Base-by-base conservation (phyloP, 2,329 filamentous ascomycete genomes). In the Fusarium austroafricanum region DNA sequence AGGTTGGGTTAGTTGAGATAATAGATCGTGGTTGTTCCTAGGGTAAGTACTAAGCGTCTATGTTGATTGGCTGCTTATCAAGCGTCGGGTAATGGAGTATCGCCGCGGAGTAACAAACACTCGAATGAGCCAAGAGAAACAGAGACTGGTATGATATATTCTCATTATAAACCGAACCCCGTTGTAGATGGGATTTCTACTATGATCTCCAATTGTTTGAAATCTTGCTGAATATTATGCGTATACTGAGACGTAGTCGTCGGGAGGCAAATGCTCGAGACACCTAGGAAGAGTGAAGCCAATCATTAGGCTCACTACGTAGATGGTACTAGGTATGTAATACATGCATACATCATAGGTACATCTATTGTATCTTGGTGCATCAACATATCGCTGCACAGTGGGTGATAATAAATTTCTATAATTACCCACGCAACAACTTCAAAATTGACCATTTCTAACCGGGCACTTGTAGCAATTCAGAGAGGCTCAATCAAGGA, bases 31-130 rank as follows among this genome's bases (percentile, higher is more conserved):
- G 10, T 47, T 50, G 45, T 39, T 64, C 51, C 38, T 59, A 72
- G 61, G 67, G 70, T 71, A 72, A 55, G 65, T 65, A 61, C 29
- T 61, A 61, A 71, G 58, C 52, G 60, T 53, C n/a, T 18, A 49
- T 55, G 51, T 39, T 69, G 61, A 72, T 73, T 72, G 62, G 70
- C 29, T 63, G 63, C 59, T 65, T 58, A 71, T 55, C 59, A 71
- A 67, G 50, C 60, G 28, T 44, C 35, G 10, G 21, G 33, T 15
- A 37, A 64, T 45, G 38, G 18, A 23, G 21, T 39, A 61, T 58
- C 53, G 23, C 53, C 55, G 26, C 43, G 40, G 51, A 54, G 47
- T 68, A 51, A 57, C 20, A 37, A 5, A 12, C 49, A 17, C 35
- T 42, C 20, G 12, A 61, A 38, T 35, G 11, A 28, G 18, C 38